Conservation (phyloP, 2,329 filamentous ascomycete genomes). For the Corinectria fuckeliana region DNA sequence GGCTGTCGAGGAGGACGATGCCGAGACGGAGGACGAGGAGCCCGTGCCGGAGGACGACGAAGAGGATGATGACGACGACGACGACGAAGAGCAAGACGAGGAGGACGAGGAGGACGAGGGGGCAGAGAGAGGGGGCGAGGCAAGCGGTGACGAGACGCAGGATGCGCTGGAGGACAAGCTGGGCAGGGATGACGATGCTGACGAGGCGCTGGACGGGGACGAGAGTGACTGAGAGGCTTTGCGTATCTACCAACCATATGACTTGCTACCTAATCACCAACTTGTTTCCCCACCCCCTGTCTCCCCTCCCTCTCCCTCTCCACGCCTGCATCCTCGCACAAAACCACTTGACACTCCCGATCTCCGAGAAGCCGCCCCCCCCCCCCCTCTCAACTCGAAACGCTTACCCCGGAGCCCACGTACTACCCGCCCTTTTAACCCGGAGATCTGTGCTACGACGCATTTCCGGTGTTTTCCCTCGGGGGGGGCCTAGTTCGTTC, state of each 20-base stretch:
- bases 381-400: not conserved
- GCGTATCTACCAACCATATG: not conserved
- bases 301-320: not conserved
- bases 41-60: conserved; percentile 54
- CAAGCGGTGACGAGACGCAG: conserved; percentile 61
- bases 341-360: conserved; percentile 2
- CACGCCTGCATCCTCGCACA: not conserved
- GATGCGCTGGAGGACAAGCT: conserved; percentile 59
- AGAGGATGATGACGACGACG: conserved; percentile 56
- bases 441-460: too few species aligned
- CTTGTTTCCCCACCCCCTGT: too few species aligned
- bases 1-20: conserved; percentile 44
- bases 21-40: conserved; percentile 50
- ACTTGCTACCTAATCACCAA: not conserved
- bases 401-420: not conserved
- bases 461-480: too few species aligned
- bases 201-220: conserved; percentile 68
- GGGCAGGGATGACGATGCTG: conserved; percentile 56
- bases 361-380: not conserved
- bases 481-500: not conserved
- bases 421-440: not conserved
- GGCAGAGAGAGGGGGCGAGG: conserved; percentile 52
- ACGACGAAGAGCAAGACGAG: conserved; percentile 46
- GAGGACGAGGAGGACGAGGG: conserved; percentile 53
- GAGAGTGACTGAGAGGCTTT: conserved; percentile 59